Conservation (phyloP, 306 rosid genomes). For the Sindora glabra region DNA sequence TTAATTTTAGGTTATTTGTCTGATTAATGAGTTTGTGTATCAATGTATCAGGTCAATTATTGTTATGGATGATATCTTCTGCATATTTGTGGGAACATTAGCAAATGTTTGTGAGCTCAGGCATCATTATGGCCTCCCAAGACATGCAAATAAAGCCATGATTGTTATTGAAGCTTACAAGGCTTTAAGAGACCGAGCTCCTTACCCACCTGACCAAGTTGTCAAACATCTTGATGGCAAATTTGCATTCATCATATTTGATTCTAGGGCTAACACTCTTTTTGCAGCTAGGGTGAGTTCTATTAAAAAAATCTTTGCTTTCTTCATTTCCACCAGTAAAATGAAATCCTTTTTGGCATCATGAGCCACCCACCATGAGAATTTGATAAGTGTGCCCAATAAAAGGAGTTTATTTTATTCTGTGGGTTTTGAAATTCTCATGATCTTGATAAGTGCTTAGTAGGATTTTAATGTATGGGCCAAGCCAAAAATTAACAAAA, state of each 20-base stretch:
- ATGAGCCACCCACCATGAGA: too few relatives aligned
- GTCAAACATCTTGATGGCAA: conserved; percentile 54
- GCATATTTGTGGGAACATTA: conserved; percentile 42
- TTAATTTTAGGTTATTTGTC: too few relatives aligned
- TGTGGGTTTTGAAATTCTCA: too few relatives aligned
- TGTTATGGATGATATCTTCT: conserved; percentile 43
- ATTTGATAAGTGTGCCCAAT: too few relatives aligned
- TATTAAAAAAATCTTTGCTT: background rate
- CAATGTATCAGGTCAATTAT: conserved; percentile 27
- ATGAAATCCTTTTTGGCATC: too few relatives aligned
- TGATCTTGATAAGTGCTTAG: too few relatives aligned
- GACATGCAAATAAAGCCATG: conserved; percentile 61
- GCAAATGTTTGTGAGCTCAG: conserved; percentile 36
- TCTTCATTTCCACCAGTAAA: background rate
- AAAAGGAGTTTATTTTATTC: too few relatives aligned
- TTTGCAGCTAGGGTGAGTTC: conserved; percentile 45
- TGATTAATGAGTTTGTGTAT: background rate
- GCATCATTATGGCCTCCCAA: conserved; percentile 47
- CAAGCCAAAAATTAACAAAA: too few relatives aligned
- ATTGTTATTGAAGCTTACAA: conserved; percentile 53
- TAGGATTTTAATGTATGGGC: too few relatives aligned
- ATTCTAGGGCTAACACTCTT: conserved; percentile 28
- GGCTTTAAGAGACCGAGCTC: conserved; percentile 52
- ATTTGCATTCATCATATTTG: conserved; percentile 51
- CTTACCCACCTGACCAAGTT: conserved; percentile 60